Base-by-base conservation (phyloP, 2,329 filamentous ascomycete genomes). In the Botryotinia narcissicola region DNA sequence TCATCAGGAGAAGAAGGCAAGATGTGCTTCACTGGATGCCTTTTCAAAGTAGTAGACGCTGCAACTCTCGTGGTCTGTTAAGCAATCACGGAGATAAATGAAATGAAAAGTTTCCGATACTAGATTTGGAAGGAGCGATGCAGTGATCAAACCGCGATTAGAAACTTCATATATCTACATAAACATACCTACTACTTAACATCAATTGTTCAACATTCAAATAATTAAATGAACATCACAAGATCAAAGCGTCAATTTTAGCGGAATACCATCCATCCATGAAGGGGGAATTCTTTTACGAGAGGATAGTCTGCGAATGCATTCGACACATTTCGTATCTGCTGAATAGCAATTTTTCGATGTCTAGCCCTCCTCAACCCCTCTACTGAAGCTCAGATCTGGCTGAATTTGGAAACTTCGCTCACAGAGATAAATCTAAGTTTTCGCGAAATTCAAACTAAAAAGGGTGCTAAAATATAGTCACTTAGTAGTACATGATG, bases 341-440 rank as follows among this genome's bases (percentile, higher is more conserved):
- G 29, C n/a, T 3, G 1, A 57, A 57, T 4, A 57, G 3, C 2
- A 54, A n/a, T n/a, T n/a, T 57, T 3, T 32, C 6, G 6, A 29
- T 51, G 25, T n/a, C 3, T 25, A 22, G 0, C 1, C 20, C 8
- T 8, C 3, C 44, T 18, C 2, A 1, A 20, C 4, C 8, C 14
- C 46, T 4, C 20, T 9, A 48, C 20, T 9, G 8, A 48, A 25
- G 4, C 20, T 48, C 14, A 1, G 6, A 9, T 32, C 14, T 57
- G 51, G 51, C 14, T 3, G 7, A 2, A 29, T 29, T 16, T 4
- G 51, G 16, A 57, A 8, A 5, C 3, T 8, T 29, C 6, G 3
- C 16, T 18, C 14, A 18, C 7, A 16, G n/a, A 29, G n/a, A 18
- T 18, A 29, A 46, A 29, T 9, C 16, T 1, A 57, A 12, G 5